Conservation (phyloP, 2,329 filamentous ascomycete species). For the Penicillium hesseltinei region DNA sequence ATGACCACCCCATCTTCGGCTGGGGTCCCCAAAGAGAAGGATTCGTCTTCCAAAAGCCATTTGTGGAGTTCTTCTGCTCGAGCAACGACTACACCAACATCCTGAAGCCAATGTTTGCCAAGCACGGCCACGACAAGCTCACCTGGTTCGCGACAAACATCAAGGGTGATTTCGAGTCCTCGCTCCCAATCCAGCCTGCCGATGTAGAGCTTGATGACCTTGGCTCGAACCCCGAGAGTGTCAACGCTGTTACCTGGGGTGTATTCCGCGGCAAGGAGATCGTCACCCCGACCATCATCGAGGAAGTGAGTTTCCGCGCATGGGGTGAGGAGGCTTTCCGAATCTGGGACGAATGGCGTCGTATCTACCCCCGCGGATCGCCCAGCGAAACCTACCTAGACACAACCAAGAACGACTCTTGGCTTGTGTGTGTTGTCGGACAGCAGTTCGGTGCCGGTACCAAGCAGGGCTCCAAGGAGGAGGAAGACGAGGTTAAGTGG, state of each 20-base stretch:
- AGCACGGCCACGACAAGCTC: conserved; percentile 62
- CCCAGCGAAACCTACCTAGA: conserved; percentile 71
- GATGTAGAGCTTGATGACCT: conserved; percentile 35
- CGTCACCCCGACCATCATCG: conserved; percentile 92
- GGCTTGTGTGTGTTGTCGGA: conserved; percentile 73
- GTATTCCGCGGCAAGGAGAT: conserved; percentile 96
- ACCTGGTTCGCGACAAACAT: conserved; percentile 87
- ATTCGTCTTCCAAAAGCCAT: conserved; percentile 97
- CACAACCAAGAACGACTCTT: conserved; percentile 65
- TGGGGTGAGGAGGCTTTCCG: conserved; percentile 96
- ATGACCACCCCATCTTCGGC: conserved; percentile 75
- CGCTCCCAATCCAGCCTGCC: conserved; percentile 29
- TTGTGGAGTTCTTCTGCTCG: conserved; percentile 93
- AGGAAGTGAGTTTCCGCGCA: conserved; percentile 87
- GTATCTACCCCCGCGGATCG: conserved; percentile 75
- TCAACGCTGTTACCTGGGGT: conserved; percentile 96
- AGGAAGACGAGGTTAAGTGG: conserved; percentile 40
- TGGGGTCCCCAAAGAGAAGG: conserved; percentile 85
- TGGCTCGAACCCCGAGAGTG: conserved; percentile 50
- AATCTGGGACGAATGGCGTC: conserved; percentile 92
- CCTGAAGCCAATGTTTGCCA: conserved; percentile 63
- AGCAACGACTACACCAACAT: conserved; percentile 63
- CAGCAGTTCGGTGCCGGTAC: conserved; percentile 47
- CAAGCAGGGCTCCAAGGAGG: conserved; percentile 37
- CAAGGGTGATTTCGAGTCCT: conserved; percentile 73